Evolutionary conservation across 2,329 filamentous ascomycete species (phyloP), one percentile per base, ranked within the genome.

Genomic region (Nemania serpens): DNA sequence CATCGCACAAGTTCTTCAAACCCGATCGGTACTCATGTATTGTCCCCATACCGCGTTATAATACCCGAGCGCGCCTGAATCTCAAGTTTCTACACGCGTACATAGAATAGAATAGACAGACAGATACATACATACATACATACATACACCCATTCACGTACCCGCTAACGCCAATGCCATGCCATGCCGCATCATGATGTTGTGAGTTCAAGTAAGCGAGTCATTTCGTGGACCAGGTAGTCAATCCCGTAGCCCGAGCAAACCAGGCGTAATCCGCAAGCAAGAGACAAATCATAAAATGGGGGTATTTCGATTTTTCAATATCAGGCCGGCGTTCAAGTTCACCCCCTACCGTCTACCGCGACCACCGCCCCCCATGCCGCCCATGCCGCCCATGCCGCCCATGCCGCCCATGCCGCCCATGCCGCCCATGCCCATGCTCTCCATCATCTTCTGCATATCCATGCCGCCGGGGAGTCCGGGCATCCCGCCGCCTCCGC

Each of bases 391-490:
- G 10, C 77, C 77, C 76, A 84, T 81, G 1, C 82, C 82, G 7
- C 84, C 83, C 83, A 88, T 86, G 3, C 87, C 86, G 68, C 63
- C 63, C 59, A 62, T 59, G 49, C 78, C 79, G 10, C 77, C 77
- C 76, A 84, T 81, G 1, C 82, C 82, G 7, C 84, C 83, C 83
- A 88, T 86, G 22, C 84, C 84, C 84, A 88, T 87, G 71, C 88
- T 85, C 75, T 83, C 80, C 90, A 91, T 83, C 90, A 95, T 91
- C 68, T 90, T 88, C 74, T 89, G 87, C 86, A 95, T 90, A 64
- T 89, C 88, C 77, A 89, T 85, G 61, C 90, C 84, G 29, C 88
- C 87, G 64, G 89, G 88, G 81, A 93, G 87, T 0, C 84, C 86
- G 1, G 59, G 62, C 64, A 65, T 63, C 17, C 86, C 89, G 1